Evolutionary conservation across 1,284 basidiomycete species (phyloP), one percentile per base, ranked within the genome.

Genomic region (Mycena sp.): DNA sequence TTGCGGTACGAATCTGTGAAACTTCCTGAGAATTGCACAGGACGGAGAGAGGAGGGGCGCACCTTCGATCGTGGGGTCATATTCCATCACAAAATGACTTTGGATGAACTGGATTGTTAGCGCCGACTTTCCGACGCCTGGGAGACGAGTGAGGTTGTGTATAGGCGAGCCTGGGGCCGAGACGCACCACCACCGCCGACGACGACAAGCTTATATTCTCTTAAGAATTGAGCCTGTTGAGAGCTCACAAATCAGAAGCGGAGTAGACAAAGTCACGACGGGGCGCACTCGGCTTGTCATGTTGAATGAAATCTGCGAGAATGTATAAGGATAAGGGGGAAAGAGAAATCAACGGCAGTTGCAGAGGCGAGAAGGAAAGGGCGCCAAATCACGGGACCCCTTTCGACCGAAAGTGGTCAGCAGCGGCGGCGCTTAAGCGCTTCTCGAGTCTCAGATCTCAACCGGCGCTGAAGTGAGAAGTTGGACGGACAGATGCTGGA

Each of bases 71-170:
- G 97, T 60, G 28, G 97, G 96, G 78, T 98, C 96, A 74, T 97
- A 99, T 80, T 99, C 97, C 78, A 98, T 95, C 54, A 99, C 96
- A 77, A 99, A 99, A 79, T 98, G 94, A 70, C 90, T 92, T 77
- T 96, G 94, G 71, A 98, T 98, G 84, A 99, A 99, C 78, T 98
- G 96, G 75, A 99, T 98, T 48, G 97, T 99, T 79, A 98, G 81
- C 25, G 95, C 95, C 48, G 93, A 97, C 84, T 99, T 98, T 69
- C 96, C 96, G 70, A 98, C 96, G 85, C 95, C 95, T 95, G 45
- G n/a, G 7, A 40, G 21, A 30, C 3, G 14, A 3, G 32, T 58
- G 29, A 58, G 55, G 26, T 7, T n/a, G 1, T 1, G 11, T 17
- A 26, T 9, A 17, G n/a, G 5, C 4, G 17, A 30, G 17, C 10